Evolutionary conservation across 768 basidiomycete species (phyloP), one percentile per base, ranked within the genome.

Genomic region (Tylopilus sp.): DNA sequence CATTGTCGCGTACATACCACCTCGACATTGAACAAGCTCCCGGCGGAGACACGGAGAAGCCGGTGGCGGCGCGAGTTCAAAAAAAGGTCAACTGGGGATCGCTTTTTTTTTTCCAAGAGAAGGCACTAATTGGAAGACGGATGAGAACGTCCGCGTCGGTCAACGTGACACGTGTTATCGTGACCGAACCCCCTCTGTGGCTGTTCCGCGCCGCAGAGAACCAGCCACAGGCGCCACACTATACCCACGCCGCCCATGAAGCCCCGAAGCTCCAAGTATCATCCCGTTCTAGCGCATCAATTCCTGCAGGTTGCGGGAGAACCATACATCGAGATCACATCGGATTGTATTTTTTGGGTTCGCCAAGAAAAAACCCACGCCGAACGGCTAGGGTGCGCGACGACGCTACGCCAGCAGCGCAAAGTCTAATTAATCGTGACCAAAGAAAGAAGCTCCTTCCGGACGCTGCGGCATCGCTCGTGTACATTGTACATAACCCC

Each of bases 21-120:
- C n/a, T n/a, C n/a, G n/a, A n/a, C n/a, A n/a, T 28, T 10, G 51
- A 48, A 44, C 47, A 21, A 50, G 61, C 15, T 63, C 61, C 55
- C 53, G 46, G 3, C 7, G 31, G 8, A 33, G 1, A 9, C 18
- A 18, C 12, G 38, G 38, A 20, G 10, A 39, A 21, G 38, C 18
- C 35, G n/a, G n/a, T 17, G 35, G n/a, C 31, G n/a, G 38, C 38
- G n/a, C n/a, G 17, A 20, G 20, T 10, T 17, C 6, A 35, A 35
- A 35, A 35, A 35, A 35, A 28, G 26, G 26, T 26, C 25, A 8
- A 26, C 25, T 26, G 4, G 25, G 33, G 33, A n/a, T n/a, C n/a
- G n/a, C n/a, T 7, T 3, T 8, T 44, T 15, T 20, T n/a, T 22
- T 35, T 10, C 23, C 25, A 1, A 0, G n/a, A n/a, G n/a, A n/a